Evolutionary conservation across 2,329 filamentous ascomycete genomes (phyloP).

Genomic region (Calonectria naviculata): DNA sequence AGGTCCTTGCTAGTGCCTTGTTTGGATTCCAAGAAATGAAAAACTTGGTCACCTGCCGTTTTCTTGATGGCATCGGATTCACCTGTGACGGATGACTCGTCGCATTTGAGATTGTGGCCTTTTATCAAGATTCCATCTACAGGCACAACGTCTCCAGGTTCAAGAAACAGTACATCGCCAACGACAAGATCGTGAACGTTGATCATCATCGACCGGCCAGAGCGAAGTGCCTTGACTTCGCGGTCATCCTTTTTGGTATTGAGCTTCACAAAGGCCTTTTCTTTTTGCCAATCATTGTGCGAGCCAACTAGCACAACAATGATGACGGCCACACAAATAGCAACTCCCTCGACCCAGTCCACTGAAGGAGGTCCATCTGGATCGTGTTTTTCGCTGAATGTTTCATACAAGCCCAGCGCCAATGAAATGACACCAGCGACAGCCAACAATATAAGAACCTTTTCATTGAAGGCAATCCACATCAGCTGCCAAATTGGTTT

Average conservation of each 20-base stretch:
- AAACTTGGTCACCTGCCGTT: slow-evolving; percentile 67
- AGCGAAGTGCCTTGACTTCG: slow-evolving; percentile 73
- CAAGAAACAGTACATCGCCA: slow-evolving; percentile 75
- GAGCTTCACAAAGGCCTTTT: slow-evolving; percentile 71
- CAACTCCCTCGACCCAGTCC: slow-evolving; percentile 75
- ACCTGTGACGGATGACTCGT: slow-evolving; percentile 78
- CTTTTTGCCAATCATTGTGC: slow-evolving; percentile 75
- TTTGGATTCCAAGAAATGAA: slow-evolving; percentile 53
- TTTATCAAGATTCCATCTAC: slow-evolving; percentile 76
- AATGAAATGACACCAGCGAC: slow-evolving; percentile 73
- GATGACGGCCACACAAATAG: slow-evolving; percentile 71
- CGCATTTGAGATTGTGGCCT: slow-evolving; percentile 65
- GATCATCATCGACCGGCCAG: slow-evolving; percentile 70
- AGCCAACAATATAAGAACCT: slow-evolving; percentile 74
- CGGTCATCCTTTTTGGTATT: slow-evolving; percentile 72
- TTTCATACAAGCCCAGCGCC: slow-evolving; percentile 74
- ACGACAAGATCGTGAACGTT: slow-evolving; percentile 74
- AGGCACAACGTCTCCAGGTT: slow-evolving; percentile 75
- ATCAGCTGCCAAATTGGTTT: slow-evolving; percentile 20
- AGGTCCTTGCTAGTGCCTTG: slow-evolving; percentile 56
- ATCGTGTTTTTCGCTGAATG: slow-evolving; percentile 57
- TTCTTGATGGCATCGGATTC: slow-evolving; percentile 79
- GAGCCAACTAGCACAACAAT: slow-evolving; percentile 72
- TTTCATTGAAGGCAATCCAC: slow-evolving; percentile 25
- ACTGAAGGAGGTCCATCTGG: slow-evolving; percentile 54